phyloP scores from a whole-genome alignment of 768 basidiomycete genomes.

The Serendipita indica region DNA sequence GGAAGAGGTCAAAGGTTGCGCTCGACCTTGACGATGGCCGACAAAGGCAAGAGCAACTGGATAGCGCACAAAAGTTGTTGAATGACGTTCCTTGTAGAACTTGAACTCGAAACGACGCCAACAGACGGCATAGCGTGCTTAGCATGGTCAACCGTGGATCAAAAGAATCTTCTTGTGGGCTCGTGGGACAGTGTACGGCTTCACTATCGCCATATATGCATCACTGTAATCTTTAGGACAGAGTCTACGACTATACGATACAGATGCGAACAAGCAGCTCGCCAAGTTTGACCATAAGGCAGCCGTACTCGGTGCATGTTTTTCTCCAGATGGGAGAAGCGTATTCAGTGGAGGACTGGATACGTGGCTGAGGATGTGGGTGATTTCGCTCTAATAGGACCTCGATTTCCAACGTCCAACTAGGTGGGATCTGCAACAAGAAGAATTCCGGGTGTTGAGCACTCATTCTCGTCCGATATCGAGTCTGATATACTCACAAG shows the following conservation, averaged over 20 bases:
- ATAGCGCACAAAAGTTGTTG: too few species aligned
- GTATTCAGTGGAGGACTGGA: conserved; percentile 83
- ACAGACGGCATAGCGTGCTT: conserved; percentile 9
- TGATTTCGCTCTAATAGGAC: conserved; percentile 15
- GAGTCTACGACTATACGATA: conserved; percentile 45
- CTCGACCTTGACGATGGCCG: too few species aligned
- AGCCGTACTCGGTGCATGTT: conserved; percentile 72
- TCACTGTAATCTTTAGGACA: conserved; percentile 25
- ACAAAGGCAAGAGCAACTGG: too few species aligned
- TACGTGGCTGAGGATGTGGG: conserved; percentile 67
- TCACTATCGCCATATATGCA: conserved; percentile 14
- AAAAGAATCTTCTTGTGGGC: conserved; percentile 66
- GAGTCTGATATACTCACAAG: conserved; percentile 51
- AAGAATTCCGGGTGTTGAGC: conserved; percentile 59
- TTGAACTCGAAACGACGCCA: conserved; percentile 24
- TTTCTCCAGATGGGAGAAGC: conserved; percentile 41
- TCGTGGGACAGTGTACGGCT: conserved; percentile 72
- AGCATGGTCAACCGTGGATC: conserved; percentile 17
- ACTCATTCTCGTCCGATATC: conserved; percentile 72
- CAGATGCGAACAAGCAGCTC: conserved; percentile 44
- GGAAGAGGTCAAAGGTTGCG: too few species aligned
- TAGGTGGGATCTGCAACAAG: conserved; percentile 65
- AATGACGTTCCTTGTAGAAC: conserved; percentile 19
- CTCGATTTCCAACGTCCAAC: not conserved
- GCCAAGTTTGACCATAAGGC: conserved; percentile 82